Base-by-base conservation (phyloP, 2,329 filamentous ascomycete genomes). In the Aspergillus bombycis region DNA sequence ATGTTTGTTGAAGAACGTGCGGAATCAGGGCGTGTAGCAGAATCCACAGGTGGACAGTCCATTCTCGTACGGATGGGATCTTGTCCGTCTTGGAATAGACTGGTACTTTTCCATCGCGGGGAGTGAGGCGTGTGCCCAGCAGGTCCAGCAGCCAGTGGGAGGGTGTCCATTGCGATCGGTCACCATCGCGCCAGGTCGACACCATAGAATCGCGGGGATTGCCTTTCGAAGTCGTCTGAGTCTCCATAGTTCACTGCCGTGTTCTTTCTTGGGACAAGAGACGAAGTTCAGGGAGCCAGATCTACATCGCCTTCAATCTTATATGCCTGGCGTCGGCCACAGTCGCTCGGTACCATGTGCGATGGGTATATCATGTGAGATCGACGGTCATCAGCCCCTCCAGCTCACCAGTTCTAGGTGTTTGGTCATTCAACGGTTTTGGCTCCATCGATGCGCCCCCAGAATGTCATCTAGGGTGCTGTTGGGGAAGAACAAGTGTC, bases 221-320 rank as follows among this genome's bases (percentile, higher is more conserved):
- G 8, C 38, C 38, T 41, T 19, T 41, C 8, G 38, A 19, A 10
- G 3, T 41, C 19, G 16, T 2, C 19, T 41, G 16, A 16, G 16
- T 41, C 38, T 7, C 19, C 38, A 41, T 41, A 9, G 14, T 16
- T 8, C 5, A n/a, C 8, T 7, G 2, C 0, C 0, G 16, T 41
- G 8, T 3, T n/a, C 0, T 3, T 8, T 7, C 10, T 3, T 19
- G 0, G 7, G 16, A 5, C 1, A 36, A n/a, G 38, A 41, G 38
- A n/a, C 38, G 5, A 41, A 16, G 5, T 8, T 9, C 8, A 2
- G 38, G 0, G 16, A n/a, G 16, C 19, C 16, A n/a, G 38, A 9
- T 1, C 38, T 41, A 0, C 16, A 41, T 16, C 4, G 16, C 19
- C 38, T 41, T n/a, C 8, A 7, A n/a, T 41, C 19, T 41, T 41